Evolutionary conservation across 371 early-diverging fungal species (phyloP).

Genomic region (Mortierella polycephala): DNA sequence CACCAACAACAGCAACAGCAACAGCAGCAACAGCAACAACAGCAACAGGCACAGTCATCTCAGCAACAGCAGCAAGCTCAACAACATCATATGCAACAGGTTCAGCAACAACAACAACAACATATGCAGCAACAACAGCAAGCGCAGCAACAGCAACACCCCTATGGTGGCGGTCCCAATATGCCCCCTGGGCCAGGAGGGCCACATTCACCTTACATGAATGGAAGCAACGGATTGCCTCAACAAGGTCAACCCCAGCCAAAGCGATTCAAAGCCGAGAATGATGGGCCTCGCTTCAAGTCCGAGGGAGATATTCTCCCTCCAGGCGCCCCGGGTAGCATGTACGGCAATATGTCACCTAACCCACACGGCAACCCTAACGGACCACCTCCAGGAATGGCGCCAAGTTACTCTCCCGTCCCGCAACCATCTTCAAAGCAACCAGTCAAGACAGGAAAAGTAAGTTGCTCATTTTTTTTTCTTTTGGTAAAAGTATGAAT

Average conservation of each 20-base stretch:
- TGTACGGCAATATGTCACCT: slow-evolving; percentile 55
- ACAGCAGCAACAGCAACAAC: slow-evolving; percentile 48
- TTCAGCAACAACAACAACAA: slow-evolving; percentile 39
- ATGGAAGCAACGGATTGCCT: slow-evolving; percentile 39
- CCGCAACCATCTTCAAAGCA: slow-evolving; percentile 46
- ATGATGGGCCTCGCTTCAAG: slow-evolving; percentile 49
- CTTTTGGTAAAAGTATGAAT: background rate
- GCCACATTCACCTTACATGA: slow-evolving; percentile 54
- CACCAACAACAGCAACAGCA: slow-evolving; percentile 54
- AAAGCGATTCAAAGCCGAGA: slow-evolving; percentile 52
- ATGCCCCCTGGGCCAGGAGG: slow-evolving; percentile 46
- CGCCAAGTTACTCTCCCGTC: slow-evolving; percentile 44
- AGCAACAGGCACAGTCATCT: slow-evolving; percentile 34
- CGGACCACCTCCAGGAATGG: slow-evolving; percentile 44
- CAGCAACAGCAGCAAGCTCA: slow-evolving; percentile 26
- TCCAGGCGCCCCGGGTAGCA: slow-evolving; percentile 38
- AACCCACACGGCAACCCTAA: slow-evolving; percentile 46
- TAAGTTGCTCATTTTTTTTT: slow-evolving; percentile 1
- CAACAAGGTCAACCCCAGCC: slow-evolving; percentile 49
- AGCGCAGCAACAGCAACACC: slow-evolving; percentile 35
- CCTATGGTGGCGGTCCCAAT: slow-evolving; percentile 52
- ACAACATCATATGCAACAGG: slow-evolving; percentile 21
- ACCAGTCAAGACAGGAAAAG: slow-evolving; percentile 40
- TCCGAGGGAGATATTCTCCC: slow-evolving; percentile 41
- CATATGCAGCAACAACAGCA: slow-evolving; percentile 33